phyloP scores from a whole-genome alignment of 768 basidiomycete species.

The Rhodocollybia butyracea region DNA sequence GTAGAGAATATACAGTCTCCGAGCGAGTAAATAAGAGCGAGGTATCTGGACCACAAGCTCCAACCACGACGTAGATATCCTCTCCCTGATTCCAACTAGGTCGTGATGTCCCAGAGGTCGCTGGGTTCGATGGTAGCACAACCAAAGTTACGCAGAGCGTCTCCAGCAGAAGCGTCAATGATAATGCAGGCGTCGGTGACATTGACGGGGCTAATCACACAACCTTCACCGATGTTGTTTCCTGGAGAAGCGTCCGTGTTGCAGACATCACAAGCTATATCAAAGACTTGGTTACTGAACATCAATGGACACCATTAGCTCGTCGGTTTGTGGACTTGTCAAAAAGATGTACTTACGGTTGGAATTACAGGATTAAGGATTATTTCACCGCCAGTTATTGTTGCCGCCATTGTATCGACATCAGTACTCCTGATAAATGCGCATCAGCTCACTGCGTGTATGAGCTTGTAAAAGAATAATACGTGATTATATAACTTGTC shows the following conservation, averaged over 20 bases:
- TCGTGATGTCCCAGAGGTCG: not conserved
- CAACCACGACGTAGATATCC: no score
- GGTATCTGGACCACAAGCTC: no score
- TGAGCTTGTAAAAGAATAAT: no score
- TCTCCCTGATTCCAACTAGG: no score
- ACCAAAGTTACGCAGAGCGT: not conserved
- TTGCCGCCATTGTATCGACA: not conserved
- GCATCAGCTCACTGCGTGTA: no score
- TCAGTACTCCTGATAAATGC: no score
- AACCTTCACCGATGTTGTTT: not conserved
- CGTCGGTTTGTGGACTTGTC: no score
- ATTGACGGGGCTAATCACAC: not conserved
- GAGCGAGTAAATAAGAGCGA: no score
- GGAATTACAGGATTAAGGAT: not conserved
- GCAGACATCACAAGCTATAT: not conserved
- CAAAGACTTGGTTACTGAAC: constrained; percentile 1
- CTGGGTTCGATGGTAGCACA: not conserved
- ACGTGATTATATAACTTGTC: constrained; percentile 6
- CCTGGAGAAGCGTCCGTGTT: constrained; percentile 1
- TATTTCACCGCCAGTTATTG: not conserved
- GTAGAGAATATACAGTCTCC: no score
- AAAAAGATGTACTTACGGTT: constrained; percentile 6
- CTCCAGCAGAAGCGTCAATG: not conserved
- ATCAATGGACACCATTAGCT: not conserved
- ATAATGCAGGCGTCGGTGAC: not conserved